Percentiles rank a stretch among this genome's conserved stretches.
phyloP scores from a whole-genome alignment of 2,329 filamentous ascomycete genomes.

The Hymenoscyphus occultus region DNA sequence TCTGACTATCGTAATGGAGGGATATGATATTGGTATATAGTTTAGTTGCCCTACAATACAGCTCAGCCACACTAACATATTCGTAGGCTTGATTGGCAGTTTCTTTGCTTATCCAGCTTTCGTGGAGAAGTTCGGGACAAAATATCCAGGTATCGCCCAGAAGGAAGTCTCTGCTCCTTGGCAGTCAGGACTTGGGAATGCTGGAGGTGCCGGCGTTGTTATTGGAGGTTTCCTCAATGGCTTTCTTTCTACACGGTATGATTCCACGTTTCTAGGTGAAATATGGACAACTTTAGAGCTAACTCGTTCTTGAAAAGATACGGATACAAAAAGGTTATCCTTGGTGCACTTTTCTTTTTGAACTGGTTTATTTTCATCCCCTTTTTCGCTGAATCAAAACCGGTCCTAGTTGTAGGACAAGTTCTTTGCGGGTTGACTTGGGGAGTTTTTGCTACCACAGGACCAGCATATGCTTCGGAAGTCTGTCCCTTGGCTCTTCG shows the following conservation, averaged over 20 bases:
- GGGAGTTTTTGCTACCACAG: slow-evolving; percentile 45
- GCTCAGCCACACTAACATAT: too few relatives aligned
- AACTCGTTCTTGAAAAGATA: neutral
- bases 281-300: too few relatives aligned
- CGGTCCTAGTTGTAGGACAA: slow-evolving; percentile 45
- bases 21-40: slow-evolving; percentile 35
- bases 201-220: slow-evolving; percentile 34
- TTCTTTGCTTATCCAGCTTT: slow-evolving; percentile 38
- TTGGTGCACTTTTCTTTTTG: slow-evolving; percentile 43
- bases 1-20: slow-evolving; percentile 34
- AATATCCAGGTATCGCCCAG: neutral
- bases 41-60: too few relatives aligned
- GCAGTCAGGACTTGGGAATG: slow-evolving; percentile 32
- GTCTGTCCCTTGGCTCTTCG: slow-evolving; percentile 44
- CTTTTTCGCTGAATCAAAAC: slow-evolving; percentile 47
- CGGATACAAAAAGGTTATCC: slow-evolving; percentile 46
- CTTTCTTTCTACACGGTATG: slow-evolving; percentile 41
- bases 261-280: slow-evolving; percentile 27
- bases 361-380: slow-evolving; percentile 46
- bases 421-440: slow-evolving; percentile 49
- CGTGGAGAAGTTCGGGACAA: slow-evolving; percentile 20
- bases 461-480: slow-evolving; percentile 45
- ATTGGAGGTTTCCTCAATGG: slow-evolving; percentile 47
- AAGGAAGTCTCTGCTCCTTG: slow-evolving; percentile 33
- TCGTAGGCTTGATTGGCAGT: slow-evolving; percentile 36